Percentiles rank a stretch among this genome's conserved stretches.
phyloP scores from a whole-genome alignment of 768 basidiomycete species.

The Lactarius quietus region DNA sequence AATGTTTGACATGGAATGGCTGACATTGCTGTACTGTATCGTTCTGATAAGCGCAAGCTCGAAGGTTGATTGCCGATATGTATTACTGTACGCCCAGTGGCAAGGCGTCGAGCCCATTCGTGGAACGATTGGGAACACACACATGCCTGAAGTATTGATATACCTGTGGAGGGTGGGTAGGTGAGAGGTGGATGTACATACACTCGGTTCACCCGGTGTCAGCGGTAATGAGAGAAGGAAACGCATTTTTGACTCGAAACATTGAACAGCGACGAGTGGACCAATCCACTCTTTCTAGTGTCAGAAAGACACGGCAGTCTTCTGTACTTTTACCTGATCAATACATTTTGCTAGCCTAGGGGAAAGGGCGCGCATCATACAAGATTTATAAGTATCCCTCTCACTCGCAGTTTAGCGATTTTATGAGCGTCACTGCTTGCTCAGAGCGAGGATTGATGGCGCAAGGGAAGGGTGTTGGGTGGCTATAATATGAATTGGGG shows the following conservation, averaged over 20 bases:
- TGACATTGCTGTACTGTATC: not conserved
- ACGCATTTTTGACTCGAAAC: not conserved
- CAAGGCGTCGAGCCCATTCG: no score
- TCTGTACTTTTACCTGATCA: not conserved
- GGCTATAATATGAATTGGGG: constrained; percentile 23
- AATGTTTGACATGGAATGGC: no score
- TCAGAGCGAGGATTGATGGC: constrained; percentile 32
- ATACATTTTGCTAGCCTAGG: not conserved
- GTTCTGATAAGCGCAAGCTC: not conserved
- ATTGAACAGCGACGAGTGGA: not conserved
- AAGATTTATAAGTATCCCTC: not conserved
- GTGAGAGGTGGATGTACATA: no score
- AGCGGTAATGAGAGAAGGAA: not conserved
- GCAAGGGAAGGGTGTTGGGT: constrained; percentile 31
- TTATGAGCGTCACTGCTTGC: constrained; percentile 29
- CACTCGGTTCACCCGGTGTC: not conserved
- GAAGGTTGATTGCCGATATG: not conserved
- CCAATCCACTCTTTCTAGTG: not conserved
- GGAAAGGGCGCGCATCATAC: not conserved
- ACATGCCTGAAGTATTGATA: no score
- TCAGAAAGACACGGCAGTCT: not conserved
- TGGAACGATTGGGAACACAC: not conserved
- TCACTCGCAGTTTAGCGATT: not conserved
- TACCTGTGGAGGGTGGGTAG: no score
- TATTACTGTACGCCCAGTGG: not conserved